phyloP scores from a whole-genome alignment of 805 yeast genomes.

The Cyberlindnera euphorbiae region DNA sequence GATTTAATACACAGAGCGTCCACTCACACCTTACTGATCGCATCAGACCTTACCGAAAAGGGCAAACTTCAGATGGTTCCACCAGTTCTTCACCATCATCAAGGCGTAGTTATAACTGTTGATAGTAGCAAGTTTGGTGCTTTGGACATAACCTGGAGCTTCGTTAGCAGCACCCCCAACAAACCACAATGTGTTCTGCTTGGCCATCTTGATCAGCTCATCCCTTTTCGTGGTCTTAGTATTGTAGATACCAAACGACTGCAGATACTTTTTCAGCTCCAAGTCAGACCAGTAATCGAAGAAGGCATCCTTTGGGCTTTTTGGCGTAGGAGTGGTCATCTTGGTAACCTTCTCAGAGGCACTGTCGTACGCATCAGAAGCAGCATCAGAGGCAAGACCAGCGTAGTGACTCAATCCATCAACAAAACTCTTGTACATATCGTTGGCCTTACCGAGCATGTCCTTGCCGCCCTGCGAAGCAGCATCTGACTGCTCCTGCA shows the following conservation, averaged over 20 bases:
- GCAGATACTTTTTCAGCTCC: constrained; percentile 38
- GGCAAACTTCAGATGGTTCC: constrained; percentile 7
- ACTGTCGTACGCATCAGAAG: constrained; percentile 8
- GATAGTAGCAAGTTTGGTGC: constrained; percentile 9
- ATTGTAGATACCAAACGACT: constrained; percentile 36
- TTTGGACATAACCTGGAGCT: background rate
- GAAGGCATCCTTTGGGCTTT: constrained; percentile 19
- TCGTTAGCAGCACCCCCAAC: constrained; percentile 22
- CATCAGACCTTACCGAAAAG: constrained; percentile 5
- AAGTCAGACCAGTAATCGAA: constrained; percentile 39
- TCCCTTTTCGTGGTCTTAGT: constrained; percentile 27
- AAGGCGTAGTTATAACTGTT: constrained; percentile 9
- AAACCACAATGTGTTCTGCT: constrained; percentile 38
- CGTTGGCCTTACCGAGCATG: constrained; percentile 21
- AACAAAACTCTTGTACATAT: constrained; percentile 19
- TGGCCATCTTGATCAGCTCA: constrained; percentile 35
- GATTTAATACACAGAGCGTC: too few species aligned
- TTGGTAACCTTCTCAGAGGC: constrained; percentile 5
- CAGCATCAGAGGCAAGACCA: constrained; percentile 15
- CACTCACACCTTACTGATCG: too few species aligned
- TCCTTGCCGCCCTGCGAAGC: constrained; percentile 21
- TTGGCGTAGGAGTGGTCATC: constrained; percentile 9
- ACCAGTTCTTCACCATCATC: constrained; percentile 6
- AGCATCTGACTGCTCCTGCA: constrained; percentile 27
- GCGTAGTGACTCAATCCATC: constrained; percentile 12